Conservation (phyloP, 2,329 filamentous ascomycete genomes). For the Beauveria sp. region DNA sequence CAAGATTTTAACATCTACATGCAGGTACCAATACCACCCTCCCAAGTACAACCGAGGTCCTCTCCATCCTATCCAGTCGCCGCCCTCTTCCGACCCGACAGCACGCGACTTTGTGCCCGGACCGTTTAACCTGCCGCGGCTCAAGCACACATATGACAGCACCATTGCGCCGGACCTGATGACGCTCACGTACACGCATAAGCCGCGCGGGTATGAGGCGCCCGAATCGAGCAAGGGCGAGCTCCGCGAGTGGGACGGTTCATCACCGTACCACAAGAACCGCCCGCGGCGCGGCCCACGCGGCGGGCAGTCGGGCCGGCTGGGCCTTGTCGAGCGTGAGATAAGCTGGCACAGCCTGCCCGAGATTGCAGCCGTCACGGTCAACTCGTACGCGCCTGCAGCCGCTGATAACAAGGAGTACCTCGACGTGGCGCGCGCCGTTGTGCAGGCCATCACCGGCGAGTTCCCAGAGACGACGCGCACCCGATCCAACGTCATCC, state of each 20-base stretch:
- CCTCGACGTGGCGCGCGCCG: slow-evolving; percentile 75
- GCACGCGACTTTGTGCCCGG: slow-evolving; percentile 86
- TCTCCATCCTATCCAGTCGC: slow-evolving; percentile 85
- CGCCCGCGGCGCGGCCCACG: slow-evolving; percentile 76
- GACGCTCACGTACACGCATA: slow-evolving; percentile 81
- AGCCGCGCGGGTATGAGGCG: slow-evolving; percentile 62
- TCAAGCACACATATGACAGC: slow-evolving; percentile 83
- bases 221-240: slow-evolving; percentile 48
- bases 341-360: slow-evolving; percentile 82
- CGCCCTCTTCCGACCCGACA: slow-evolving; percentile 74
- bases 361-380: slow-evolving; percentile 68
- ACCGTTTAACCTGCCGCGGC: slow-evolving; percentile 78
- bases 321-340: slow-evolving; percentile 64
- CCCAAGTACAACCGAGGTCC: slow-evolving; percentile 94
- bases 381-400: slow-evolving; percentile 67
- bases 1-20: neutral
- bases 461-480: slow-evolving; percentile 63
- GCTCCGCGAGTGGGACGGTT: slow-evolving; percentile 78
- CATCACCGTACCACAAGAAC: slow-evolving; percentile 91
- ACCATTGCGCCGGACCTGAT: slow-evolving; percentile 84
- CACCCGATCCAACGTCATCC: slow-evolving; percentile 61
- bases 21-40: slow-evolving; percentile 87
- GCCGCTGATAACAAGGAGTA: slow-evolving; percentile 64
- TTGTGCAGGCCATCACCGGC: slow-evolving; percentile 79
- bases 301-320: slow-evolving; percentile 56